These are phyloP conservation scores for Bryoerythrophyllum caledonicum DNA, from an alignment of 225 moss, liverwort and hornwort species.

Conservation along the genomic window DNA sequence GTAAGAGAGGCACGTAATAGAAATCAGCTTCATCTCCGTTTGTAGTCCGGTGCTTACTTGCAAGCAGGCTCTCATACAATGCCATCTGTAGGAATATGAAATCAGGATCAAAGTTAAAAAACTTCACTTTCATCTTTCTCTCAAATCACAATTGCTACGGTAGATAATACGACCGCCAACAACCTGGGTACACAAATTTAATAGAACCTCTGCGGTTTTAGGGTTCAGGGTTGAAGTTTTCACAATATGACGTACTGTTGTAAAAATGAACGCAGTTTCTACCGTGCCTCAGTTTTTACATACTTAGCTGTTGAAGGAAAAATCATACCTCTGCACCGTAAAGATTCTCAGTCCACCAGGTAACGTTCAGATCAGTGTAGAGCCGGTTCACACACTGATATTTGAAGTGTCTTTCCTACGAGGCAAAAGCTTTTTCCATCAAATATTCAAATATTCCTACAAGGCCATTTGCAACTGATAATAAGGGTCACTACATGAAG, in stretches of 20 bases:
- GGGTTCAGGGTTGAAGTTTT: no score
- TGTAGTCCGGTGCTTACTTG: slow-evolving; percentile 61
- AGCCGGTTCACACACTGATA: slow-evolving; percentile 52
- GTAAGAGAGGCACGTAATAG: slow-evolving; percentile 73
- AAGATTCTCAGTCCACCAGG: slow-evolving; percentile 55
- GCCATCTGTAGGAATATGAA: slow-evolving; percentile 54
- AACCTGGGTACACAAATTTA: background rate
- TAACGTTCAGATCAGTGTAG: slow-evolving; percentile 48
- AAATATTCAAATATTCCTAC: no score
- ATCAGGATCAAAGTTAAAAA: slow-evolving; percentile 13
- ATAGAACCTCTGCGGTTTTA: background rate
- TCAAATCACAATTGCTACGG: no score
- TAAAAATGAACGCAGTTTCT: background rate
- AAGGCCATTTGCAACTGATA: no score
- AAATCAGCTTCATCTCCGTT: slow-evolving; percentile 79
- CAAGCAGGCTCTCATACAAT: slow-evolving; percentile 67
- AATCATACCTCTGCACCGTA: slow-evolving; percentile 64
- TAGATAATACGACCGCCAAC: background rate
- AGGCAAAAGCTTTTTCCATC: no score
- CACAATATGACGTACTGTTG: no score
- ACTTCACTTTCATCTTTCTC: no score
- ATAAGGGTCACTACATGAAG: no score
- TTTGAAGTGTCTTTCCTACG: slow-evolving; percentile 67
- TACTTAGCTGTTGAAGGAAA: background rate
- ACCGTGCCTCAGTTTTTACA: no score